phyloP scores from a whole-genome alignment of 1,139 yeast species.

The Geotrichum reessii region DNA sequence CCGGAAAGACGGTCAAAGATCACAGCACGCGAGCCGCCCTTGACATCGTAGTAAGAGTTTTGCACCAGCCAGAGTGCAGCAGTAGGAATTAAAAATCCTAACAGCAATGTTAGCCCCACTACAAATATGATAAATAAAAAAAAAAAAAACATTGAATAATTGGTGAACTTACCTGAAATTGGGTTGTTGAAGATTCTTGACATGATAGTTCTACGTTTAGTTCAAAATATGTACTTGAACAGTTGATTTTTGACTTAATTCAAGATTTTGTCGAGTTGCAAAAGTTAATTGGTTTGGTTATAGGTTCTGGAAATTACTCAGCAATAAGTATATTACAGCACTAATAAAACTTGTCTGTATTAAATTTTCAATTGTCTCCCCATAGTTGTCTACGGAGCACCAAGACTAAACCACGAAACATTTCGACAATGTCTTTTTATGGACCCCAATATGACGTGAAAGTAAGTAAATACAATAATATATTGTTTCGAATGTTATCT shows the following conservation, averaged over 20 bases:
- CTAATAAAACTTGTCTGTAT: not conserved
- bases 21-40: slow-evolving; percentile 94
- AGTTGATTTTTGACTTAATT: not conserved
- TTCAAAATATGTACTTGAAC: not conserved
- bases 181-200: slow-evolving; percentile 19
- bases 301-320: not conserved
- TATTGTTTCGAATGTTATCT: not conserved
- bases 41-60: slow-evolving; percentile 63
- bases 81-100: slow-evolving; percentile 31
- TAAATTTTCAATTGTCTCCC: not conserved
- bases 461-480: slow-evolving; percentile 10
- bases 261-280: not conserved
- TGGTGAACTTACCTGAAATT: slow-evolving; percentile 17
- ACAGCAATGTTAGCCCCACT: not conserved
- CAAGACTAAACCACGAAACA: not conserved
- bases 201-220: slow-evolving; percentile 8
- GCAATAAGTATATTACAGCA: not conserved
- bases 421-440: slow-evolving; percentile 11
- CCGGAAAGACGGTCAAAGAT: slow-evolving; percentile 89
- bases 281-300: not conserved
- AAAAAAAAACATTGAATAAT: not conserved
- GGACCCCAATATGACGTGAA: slow-evolving; percentile 8
- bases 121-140: not conserved
- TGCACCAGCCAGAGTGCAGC: slow-evolving; percentile 27
- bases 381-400: not conserved